These are phyloP conservation scores for Periconia digitata DNA, from an alignment of 2,329 filamentous ascomycete species.

Conservation along the genomic window DNA sequence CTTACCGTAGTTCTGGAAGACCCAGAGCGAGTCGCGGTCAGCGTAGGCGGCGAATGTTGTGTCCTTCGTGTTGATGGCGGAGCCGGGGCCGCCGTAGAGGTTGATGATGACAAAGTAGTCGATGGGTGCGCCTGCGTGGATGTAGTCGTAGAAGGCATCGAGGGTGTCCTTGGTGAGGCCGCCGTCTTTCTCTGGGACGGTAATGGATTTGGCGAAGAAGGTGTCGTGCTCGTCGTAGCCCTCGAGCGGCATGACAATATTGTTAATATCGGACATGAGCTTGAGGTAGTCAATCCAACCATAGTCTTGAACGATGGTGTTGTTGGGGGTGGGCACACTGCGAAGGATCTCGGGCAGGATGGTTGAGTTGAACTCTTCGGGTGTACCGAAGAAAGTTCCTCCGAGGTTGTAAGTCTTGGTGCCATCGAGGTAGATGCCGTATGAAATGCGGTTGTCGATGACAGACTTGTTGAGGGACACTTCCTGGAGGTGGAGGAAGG, in stretches of 20 bases:
- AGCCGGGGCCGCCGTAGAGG: slow-evolving; percentile 42
- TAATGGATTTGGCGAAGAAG: slow-evolving; percentile 46
- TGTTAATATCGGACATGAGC: slow-evolving; percentile 40
- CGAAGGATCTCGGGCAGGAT: slow-evolving; percentile 45
- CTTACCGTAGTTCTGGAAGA: slow-evolving; percentile 42
- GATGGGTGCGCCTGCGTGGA: slow-evolving; percentile 20
- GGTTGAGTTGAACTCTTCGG: slow-evolving; percentile 40
- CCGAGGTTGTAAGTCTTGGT: slow-evolving; percentile 36
- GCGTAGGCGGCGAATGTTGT: slow-evolving; percentile 37
- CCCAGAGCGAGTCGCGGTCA: slow-evolving; percentile 41
- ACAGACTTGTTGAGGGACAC: slow-evolving; percentile 44
- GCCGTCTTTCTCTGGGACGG: slow-evolving; percentile 39
- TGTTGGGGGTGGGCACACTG: slow-evolving; percentile 30
- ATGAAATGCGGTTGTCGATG: slow-evolving; percentile 45
- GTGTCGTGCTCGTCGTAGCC: slow-evolving; percentile 43
- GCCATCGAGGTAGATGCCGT: slow-evolving; percentile 46
- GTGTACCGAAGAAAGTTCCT: slow-evolving; percentile 46
- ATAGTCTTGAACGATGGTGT: slow-evolving; percentile 27
- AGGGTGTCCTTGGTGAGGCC: slow-evolving; percentile 32
- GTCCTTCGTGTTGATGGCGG: slow-evolving; percentile 38
- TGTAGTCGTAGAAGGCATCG: slow-evolving; percentile 34
- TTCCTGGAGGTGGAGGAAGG: slow-evolving; percentile 46
- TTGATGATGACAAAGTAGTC: slow-evolving; percentile 44
- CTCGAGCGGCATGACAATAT: slow-evolving; percentile 30
- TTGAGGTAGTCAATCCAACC: slow-evolving; percentile 45